Evolutionary conservation across 257 asterid species (phyloP), one percentile per base, ranked within the genome.

Genomic region (Craterostigma plantagineum): DNA sequence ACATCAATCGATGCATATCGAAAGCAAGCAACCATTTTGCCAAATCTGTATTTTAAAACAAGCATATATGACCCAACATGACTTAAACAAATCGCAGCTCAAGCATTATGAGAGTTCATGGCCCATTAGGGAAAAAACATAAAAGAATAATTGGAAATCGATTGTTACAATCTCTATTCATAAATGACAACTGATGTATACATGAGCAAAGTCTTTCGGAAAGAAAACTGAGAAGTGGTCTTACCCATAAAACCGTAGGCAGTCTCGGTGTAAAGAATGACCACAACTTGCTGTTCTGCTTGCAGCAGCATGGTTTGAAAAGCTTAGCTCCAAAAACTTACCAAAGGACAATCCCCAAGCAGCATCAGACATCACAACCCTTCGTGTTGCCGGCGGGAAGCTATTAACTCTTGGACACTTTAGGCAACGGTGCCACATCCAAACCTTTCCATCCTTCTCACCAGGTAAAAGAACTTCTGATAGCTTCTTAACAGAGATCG

Each of bases 391-490:
- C 11, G 95, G 95, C 35, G 95, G 95, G 59, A 87, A 73, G 51
- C 97, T 91, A 55, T 73, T 66, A 40, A 53, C 57, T 48, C 92
- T 71, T 18, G 93, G 94, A 56, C 97, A 86, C 64, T 69, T 74
- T 42, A 86, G 63, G 71, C 97, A 86, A 68, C 97, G 73, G 57
- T 81, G 97, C 97, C 97, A 86, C 97, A 86, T 86, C 97, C 97
- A 86, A 60, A 86, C 78, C 68, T 72, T 86, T 57, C 94, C 92
- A 52, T 78, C 97, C 55, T 48, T 70, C 58, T 73, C 91, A 53
- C 97, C 97, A 4, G 78, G 82, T 48, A 87, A 65, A 30, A 69
- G 64, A 52, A 69, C 56, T 55, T 79, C 95, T 16, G 73, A 66
- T 53, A 87, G 69, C 68, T 73, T 86, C 77, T 81, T 81, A 33